A percentile compares a stretch with the other conserved stretches of the same genome.
These are phyloP conservation scores for Cryptosporidium sp. DNA, from an alignment of 169 alveolate genomes.

Conservation along the genomic window DNA sequence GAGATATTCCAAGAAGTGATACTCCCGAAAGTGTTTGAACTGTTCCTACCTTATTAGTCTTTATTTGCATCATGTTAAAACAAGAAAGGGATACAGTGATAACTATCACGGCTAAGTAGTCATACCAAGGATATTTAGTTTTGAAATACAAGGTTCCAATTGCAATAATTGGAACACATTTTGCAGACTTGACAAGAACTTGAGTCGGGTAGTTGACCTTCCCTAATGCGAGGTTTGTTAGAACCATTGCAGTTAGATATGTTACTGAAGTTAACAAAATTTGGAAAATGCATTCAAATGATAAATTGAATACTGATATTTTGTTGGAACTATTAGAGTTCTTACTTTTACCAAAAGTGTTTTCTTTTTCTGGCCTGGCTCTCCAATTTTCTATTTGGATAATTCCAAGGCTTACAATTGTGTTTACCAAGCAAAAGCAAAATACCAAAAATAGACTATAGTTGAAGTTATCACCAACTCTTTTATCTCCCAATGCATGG, in stretches of 20 bases:
- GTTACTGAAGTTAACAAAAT: conserved; percentile 83
- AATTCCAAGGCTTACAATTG: conserved; percentile 50
- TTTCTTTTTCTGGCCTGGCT: neutral
- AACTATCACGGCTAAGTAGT: conserved; percentile 86
- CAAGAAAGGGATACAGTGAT: conserved; percentile 86
- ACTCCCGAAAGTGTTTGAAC: conserved; percentile 85
- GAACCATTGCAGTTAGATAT: conserved; percentile 85
- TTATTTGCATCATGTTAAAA: conserved; percentile 82
- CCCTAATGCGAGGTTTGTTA: conserved; percentile 86
- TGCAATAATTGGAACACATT: conserved; percentile 91
- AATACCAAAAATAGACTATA: conserved; percentile 56
- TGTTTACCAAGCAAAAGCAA: conserved; percentile 72
- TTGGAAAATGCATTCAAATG: conserved; percentile 52
- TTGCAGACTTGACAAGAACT: conserved; percentile 89
- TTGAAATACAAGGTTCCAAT: conserved; percentile 88
- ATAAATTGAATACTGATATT: neutral
- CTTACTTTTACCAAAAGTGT: neutral
- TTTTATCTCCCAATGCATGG: conserved; percentile 42
- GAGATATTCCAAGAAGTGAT: conserved; percentile 83
- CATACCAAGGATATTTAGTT: conserved; percentile 90
- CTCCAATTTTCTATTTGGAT: conserved; percentile 10
- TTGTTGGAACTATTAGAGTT: neutral
- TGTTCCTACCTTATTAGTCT: conserved; percentile 75
- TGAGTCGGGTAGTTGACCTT: conserved; percentile 91
- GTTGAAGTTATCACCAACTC: conserved; percentile 31